phyloP scores from a whole-genome alignment of 73 alveolate genomes.

The Effrenium voratum region DNA sequence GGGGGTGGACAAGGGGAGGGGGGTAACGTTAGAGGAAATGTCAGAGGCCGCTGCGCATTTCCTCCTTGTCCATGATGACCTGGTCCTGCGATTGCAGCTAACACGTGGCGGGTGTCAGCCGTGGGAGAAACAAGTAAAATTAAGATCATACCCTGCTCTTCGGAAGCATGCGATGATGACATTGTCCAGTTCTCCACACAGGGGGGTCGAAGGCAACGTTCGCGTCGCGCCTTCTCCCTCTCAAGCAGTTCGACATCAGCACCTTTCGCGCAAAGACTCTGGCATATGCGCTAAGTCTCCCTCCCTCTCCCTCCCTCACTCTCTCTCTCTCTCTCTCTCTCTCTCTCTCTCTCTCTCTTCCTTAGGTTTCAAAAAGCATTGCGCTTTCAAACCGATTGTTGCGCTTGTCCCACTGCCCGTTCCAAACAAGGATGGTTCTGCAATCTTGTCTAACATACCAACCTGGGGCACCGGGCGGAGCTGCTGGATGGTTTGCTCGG shows the following conservation, averaged over 20 bases:
- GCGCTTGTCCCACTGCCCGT: no score
- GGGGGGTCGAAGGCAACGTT: no score
- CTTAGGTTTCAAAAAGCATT: no score
- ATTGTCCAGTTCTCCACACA: background rate
- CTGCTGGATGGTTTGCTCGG: slow-evolving; percentile 31
- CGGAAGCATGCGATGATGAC: background rate
- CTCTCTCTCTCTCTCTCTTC: background rate
- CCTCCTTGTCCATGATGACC: background rate
- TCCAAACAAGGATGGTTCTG: no score
- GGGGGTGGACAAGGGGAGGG: no score
- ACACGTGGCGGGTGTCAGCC: no score
- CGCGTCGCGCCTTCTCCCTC: slow-evolving; percentile 4
- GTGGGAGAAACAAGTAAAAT: no score
- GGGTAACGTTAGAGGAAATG: background rate
- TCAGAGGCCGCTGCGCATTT: background rate
- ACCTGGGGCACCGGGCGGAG: background rate
- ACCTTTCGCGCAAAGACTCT: background rate
- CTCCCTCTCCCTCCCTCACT: background rate
- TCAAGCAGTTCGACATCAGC: slow-evolving; percentile 26
- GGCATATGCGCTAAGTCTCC: background rate
- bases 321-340: background rate
- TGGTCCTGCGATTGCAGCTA: background rate
- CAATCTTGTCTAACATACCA: no score
- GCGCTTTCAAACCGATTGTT: no score
- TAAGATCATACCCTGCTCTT: background rate